Percentiles rank a stretch among this genome's conserved stretches.
Conservation (phyloP, 208 protist genomes). For the Tetramitus jugosus region DNA sequence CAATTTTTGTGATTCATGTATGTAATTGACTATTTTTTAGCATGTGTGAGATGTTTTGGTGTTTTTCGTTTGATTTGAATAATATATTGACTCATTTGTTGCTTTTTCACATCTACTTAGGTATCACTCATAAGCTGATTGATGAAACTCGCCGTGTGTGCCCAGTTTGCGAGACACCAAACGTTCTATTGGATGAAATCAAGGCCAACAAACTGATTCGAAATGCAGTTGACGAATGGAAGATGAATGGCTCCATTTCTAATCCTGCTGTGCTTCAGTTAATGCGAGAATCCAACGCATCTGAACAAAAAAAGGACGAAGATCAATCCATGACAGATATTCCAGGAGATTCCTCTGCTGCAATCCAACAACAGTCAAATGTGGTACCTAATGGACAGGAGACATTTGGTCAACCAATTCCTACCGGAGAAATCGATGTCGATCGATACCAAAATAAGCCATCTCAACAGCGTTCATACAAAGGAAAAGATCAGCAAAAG, state of each 20-base stretch:
- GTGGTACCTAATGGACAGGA: not conserved
- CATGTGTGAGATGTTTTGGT: not conserved
- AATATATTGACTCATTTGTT: no score
- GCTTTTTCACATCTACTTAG: no score
- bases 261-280: no score
- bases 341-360: not conserved
- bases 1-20: constrained; percentile 41
- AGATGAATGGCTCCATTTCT: no score
- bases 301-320: not conserved
- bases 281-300: no score
- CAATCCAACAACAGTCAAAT: not conserved
- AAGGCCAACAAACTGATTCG: no score
- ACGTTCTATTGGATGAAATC: not conserved
- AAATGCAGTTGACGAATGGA: no score
- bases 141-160: not conserved
- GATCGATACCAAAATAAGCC: not conserved
- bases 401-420: not conserved
- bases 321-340: not conserved
- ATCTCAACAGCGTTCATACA: not conserved
- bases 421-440: not conserved
- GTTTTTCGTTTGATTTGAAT: not conserved
- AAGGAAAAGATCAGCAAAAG: not conserved
- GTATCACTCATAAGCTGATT: not conserved
- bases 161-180: not conserved
- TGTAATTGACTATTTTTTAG: constrained; percentile 1